Evolutionary conservation across 2,329 filamentous ascomycete species (phyloP), one percentile per base, ranked within the genome.

Genomic region (Metarhizium robertsii): DNA sequence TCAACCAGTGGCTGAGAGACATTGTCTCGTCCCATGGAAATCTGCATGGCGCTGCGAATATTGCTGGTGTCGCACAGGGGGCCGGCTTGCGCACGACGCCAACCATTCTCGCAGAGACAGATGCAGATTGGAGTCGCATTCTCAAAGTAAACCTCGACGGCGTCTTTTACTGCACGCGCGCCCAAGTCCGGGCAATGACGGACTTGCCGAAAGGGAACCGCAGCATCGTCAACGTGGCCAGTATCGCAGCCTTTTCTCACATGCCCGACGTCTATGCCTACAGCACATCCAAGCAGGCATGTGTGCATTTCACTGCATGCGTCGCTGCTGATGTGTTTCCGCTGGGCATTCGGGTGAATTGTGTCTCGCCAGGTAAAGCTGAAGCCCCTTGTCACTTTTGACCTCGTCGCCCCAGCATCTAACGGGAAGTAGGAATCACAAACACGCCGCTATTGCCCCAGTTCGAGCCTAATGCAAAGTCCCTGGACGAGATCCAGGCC

Each of bases 181-280:
- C 52, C 13, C 18, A 49, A 18, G 52, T 54, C 34, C 18, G 30
- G n/a, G 52, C 25, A 14, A 54, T 54, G 52, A 54, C 29, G 45
- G 45, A 54, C 14, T 32, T 54, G 45, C 45, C 52, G 11, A 10
- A 4, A 7, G 18, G 18, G 6, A 36, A 40, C 5, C 52, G 52
- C 46, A 54, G 52, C 45, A 54, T 54, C 45, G 52, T 54, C 45
- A 54, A 54, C 13, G 45, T 54, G 25, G 52, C 52, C 20, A 54
- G 52, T 32, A 49, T 54, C 14, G 32, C 52, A 5, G 34, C 52
- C n/a, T 54, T 54, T 6, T 54, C 45, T 6, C 52, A 54, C 16
- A 43, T 54, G n/a, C 52, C 52, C 20, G 52, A 54, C 32, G 52
- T 54, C 6, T 54, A 49, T 36, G 52, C 52, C 2, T 54, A 54